Base-by-base conservation (phyloP, 208 protist species). In the Trypanosoma vivax region DNA sequence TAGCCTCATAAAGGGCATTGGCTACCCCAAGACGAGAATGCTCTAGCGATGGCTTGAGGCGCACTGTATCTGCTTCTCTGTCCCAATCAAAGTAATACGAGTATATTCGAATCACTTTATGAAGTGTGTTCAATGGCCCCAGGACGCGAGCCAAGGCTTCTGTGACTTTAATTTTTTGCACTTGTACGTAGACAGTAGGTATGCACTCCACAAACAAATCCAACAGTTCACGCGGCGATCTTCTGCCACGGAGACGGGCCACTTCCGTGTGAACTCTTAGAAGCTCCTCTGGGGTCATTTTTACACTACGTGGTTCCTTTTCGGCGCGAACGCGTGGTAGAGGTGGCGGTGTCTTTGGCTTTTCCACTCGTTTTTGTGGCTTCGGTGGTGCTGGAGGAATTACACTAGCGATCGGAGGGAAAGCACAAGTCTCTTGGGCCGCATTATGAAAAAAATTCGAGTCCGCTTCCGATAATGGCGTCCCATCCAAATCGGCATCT, bases 121-220 rank as follows among this genome's bases (percentile, higher is more conserved):
- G 65, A 67, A 90, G 70, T 14, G 50, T 70, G 40, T 62, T 79
- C 4, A 61, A 56, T 13, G 73, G 72, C 14, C 80, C 79, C 6
- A 87, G 50, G 9, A 75, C 47, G 18, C 37, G 45, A 37, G 65
- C 51, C 27, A 60, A 29, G 25, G 43, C 53, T 49, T 89, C 81
- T 5, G 79, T 78, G 14, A 60, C 45, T 50, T 70, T 65, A 35
- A 92, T 42, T 37, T 76, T 49, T 14, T 65, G 37, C 2, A 84
- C 14, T 2, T 79, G 76, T 14, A 90, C 69, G 33, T 68, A 81
- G 48, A 85, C 78, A 21, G 81, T 93, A 1, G 85, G 85, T 40
- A 93, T 71, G 45, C 80, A 89, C 60, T 89, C 85, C 21, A 93
- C 79, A 18, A 93, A 65, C 16, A 83, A 68, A 46, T 90, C 67